phyloP scores from a whole-genome alignment of 768 basidiomycete genomes.

The Inosperma sp. region DNA sequence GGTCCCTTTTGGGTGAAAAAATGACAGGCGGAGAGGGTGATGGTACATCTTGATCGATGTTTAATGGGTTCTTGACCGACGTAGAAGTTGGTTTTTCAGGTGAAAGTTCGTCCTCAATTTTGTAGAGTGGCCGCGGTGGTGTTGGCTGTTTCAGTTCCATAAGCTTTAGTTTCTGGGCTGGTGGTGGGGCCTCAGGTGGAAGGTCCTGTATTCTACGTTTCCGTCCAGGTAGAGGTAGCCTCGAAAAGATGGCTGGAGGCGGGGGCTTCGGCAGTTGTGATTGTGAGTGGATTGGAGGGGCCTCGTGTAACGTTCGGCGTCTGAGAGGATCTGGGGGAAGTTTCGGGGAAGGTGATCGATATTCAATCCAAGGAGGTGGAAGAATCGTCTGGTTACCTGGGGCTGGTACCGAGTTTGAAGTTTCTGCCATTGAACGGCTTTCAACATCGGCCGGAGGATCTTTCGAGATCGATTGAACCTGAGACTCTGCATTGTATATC shows the following conservation, averaged over 20 bases:
- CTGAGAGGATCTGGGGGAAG: slow-evolving; percentile 16
- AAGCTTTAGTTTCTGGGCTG: slow-evolving; percentile 1
- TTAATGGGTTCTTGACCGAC: no score
- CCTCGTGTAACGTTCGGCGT: slow-evolving; percentile 14
- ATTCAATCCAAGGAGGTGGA: not conserved
- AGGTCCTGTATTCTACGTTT: not conserved
- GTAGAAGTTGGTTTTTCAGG: no score
- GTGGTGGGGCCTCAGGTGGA: not conserved
- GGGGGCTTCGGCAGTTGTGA: not conserved
- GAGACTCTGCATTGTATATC: no score
- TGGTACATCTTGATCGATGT: no score
- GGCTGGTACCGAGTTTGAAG: no score
- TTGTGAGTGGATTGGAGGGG: no score
- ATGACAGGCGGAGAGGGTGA: no score
- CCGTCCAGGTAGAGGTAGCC: slow-evolving; percentile 6
- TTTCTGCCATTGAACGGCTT: no score
- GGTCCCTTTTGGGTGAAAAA: not conserved
- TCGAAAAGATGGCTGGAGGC: not conserved
- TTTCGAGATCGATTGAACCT: no score
- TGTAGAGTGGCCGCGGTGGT: not conserved
- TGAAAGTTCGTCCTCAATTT: no score
- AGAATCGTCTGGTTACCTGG: no score
- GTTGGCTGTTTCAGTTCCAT: not conserved
- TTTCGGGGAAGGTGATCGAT: slow-evolving; percentile 18
- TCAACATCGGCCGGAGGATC: no score